Evolutionary conservation across 1,284 basidiomycete species (phyloP), one percentile per base, ranked within the genome.

Genomic region (Rhizoctonia solani): DNA sequence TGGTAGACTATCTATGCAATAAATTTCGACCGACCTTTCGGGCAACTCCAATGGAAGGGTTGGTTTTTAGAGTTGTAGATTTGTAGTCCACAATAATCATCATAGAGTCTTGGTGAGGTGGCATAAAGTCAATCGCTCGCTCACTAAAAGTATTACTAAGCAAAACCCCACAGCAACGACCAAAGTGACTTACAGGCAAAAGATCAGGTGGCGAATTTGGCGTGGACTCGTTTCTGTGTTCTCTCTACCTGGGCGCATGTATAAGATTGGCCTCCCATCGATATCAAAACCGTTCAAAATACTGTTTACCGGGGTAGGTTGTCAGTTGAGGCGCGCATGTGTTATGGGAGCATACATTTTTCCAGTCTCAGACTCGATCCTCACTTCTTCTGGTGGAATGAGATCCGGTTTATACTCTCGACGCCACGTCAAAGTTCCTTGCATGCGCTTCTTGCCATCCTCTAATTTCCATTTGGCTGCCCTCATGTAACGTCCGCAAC

Each of bases 71-170:
- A 0, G 90, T 92, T 0, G 89, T 89, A 8, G 85, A 86, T 74
- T 87, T 88, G 79, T 93, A 93, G 77, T 93, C 92, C 37, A 93
- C 89, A 47, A 93, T 80, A 74, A 93, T 92, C 47, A 88, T 85
- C 19, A 93, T 80, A 16, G 88, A 87, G 74, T 93, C 90, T 74
- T 92, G 89, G 9, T 88, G 88, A 0, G 84, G 84, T 0, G 92
- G 91, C 87, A 91, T 90, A 61, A 93, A 76, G 75, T 94, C 92
- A 74, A 90, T 91, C 0, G 91, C 91, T 27, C 92, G 87, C 77
- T 93, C 92, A 68, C 90, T 92, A 71, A n/a, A 16, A 21, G 44
- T 41, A 4, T 9, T 11, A 68, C n/a, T 52, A n/a, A 56, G 5
- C 23, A 16, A 47, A 65, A 29, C 3, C 25, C 21, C n/a, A 32